Percentiles rank a stretch among this genome's conserved stretches.
These are phyloP conservation scores for Scheffersomyces stambukii DNA, from an alignment of 1,139 yeast species.

Conservation along the genomic window DNA sequence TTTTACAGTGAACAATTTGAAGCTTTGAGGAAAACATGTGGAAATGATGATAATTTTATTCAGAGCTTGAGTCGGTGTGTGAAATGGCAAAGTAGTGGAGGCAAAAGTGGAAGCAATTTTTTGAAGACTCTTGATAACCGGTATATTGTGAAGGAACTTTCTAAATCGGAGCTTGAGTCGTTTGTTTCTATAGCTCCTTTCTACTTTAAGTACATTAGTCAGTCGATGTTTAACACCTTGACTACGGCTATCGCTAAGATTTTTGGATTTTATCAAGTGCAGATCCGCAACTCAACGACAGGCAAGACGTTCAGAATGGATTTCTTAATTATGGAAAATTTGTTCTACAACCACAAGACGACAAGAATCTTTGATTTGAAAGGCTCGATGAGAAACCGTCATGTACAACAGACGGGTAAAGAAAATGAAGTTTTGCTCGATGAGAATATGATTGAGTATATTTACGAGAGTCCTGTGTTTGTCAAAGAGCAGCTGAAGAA, in stretches of 20 bases:
- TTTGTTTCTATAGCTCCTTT: conserved; percentile 95
- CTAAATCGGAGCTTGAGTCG: conserved; percentile 86
- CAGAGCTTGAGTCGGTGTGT: conserved; percentile 91
- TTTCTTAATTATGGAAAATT: conserved; percentile 91
- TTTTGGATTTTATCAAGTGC: conserved; percentile 92
- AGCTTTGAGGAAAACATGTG: conserved; percentile 84
- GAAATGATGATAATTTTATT: conserved; percentile 68
- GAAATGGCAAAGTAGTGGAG: conserved; percentile 95
- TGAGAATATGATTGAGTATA: conserved; percentile 97
- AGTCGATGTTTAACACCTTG: conserved; percentile 88
- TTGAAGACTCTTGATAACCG: conserved; percentile 88
- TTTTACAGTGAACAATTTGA: conserved; percentile 97
- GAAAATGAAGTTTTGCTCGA: conserved; percentile 93
- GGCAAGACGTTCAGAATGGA: conserved; percentile 84
- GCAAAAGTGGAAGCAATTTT: conserved; percentile 93
- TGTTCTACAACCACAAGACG: conserved; percentile 81
- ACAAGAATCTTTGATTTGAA: conserved; percentile 90
- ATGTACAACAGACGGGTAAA: conserved; percentile 92
- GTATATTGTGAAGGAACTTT: conserved; percentile 82
- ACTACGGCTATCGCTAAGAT: conserved; percentile 94
- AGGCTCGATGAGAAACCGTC: conserved; percentile 97
- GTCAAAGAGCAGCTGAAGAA: conserved; percentile 91
- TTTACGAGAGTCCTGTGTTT: conserved; percentile 92
- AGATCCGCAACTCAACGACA: conserved; percentile 71
- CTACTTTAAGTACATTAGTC: conserved; percentile 93